Evolutionary conservation across 1,284 basidiomycete genomes (phyloP).

Genomic region (Ustilago esculenta): DNA sequence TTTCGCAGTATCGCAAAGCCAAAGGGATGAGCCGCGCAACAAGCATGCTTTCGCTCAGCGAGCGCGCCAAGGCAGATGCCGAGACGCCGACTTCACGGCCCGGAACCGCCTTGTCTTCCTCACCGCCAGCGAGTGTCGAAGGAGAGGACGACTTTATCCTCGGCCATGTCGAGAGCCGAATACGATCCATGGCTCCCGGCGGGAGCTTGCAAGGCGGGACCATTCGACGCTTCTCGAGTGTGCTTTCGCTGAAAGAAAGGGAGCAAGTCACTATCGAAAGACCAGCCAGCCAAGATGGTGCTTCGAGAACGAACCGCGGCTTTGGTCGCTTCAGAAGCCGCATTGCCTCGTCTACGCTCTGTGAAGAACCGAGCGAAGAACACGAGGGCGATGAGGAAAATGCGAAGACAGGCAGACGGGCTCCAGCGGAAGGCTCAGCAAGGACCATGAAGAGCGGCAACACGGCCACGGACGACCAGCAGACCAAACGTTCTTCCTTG

Average conservation of each 20-base stretch:
- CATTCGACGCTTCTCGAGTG: slow-evolving; percentile 42
- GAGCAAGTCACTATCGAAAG: slow-evolving; percentile 24
- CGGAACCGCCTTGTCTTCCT: slow-evolving; percentile 12
- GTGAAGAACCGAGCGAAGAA: slow-evolving; percentile 24
- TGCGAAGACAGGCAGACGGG: neutral
- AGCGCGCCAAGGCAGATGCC: slow-evolving; percentile 37
- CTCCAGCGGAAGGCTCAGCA: neutral
- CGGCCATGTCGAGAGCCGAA: slow-evolving; percentile 33
- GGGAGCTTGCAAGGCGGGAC: slow-evolving; percentile 21
- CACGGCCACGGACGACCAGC: slow-evolving; percentile 3
- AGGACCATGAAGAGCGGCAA: neutral
- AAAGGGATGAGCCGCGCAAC: slow-evolving; percentile 45
- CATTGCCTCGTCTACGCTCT: slow-evolving; percentile 23
- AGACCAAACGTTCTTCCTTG: neutral
- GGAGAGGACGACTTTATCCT: slow-evolving; percentile 35
- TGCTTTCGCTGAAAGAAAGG: slow-evolving; percentile 27
- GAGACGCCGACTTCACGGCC: slow-evolving; percentile 7
- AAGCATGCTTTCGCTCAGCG: slow-evolving; percentile 44
- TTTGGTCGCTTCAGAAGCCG: slow-evolving; percentile 37
- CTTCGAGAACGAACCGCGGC: slow-evolving; percentile 14
- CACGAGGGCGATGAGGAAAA: neutral
- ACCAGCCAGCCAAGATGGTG: slow-evolving; percentile 23
- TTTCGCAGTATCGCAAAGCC: slow-evolving; percentile 60
- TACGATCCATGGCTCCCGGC: slow-evolving; percentile 15
- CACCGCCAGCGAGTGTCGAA: slow-evolving; percentile 3